Evolutionary conservation across 2,329 filamentous ascomycete species (phyloP).

Genomic region (Ophiocordyceps australis): DNA sequence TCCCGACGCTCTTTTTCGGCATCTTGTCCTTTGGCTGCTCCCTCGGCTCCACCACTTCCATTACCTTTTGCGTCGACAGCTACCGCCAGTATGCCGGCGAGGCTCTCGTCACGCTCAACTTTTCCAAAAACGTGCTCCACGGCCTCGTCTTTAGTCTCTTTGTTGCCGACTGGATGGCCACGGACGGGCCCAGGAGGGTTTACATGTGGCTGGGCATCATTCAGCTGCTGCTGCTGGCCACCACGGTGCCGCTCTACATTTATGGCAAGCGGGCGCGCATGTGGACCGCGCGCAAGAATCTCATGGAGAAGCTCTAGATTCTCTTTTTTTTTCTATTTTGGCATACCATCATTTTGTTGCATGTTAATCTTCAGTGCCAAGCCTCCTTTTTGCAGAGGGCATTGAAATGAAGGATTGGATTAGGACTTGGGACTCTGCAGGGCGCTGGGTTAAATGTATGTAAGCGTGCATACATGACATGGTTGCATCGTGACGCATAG

Average conservation of each 20-base stretch:
- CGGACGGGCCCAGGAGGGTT: constrained; percentile 57
- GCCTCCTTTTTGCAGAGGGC: no score
- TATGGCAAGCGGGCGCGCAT: constrained; percentile 80
- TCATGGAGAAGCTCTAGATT: constrained; percentile 57
- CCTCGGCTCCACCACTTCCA: constrained; percentile 74
- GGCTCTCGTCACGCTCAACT: constrained; percentile 84
- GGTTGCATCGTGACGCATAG: no score
- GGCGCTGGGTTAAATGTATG: no score
- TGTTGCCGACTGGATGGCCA: constrained; percentile 66
- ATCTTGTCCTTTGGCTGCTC: constrained; percentile 84
- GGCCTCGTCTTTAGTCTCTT: constrained; percentile 81
- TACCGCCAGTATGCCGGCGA: constrained; percentile 90
- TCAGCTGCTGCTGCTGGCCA: constrained; percentile 56
- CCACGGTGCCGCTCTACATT: constrained; percentile 82
- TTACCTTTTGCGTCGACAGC: constrained; percentile 87
- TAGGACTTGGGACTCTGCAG: no score
- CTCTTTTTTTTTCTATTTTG: neutral
- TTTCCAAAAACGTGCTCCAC: constrained; percentile 86
- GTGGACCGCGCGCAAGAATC: constrained; percentile 78
- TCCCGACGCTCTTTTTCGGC: constrained; percentile 87
- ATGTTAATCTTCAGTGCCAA: neutral
- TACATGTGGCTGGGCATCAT: constrained; percentile 76
- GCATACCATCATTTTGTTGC: neutral
- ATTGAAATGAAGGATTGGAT: no score
- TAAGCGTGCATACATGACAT: no score